These are phyloP conservation scores for Solanum raphanifolium DNA, from an alignment of 257 asterid species.

Conservation along the genomic window DNA sequence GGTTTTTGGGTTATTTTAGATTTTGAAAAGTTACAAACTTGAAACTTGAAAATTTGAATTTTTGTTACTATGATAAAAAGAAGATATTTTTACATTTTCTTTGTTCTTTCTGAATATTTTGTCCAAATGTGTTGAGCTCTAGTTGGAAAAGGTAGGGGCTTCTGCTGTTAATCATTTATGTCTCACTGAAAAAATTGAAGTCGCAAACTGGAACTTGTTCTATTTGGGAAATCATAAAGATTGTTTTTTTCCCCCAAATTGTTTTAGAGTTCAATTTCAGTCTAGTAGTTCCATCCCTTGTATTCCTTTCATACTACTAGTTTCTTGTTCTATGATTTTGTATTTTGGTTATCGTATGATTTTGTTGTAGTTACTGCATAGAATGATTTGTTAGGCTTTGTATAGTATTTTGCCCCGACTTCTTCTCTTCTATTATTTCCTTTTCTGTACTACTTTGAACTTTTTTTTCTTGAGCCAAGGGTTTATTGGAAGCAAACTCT, in stretches of 20 bases:
- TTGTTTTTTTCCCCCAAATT: background rate
- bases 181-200: background rate
- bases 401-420: background rate
- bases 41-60: background rate
- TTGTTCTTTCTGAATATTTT: background rate
- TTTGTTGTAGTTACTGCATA: background rate
- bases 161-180: background rate
- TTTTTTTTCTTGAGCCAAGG: background rate
- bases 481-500: background rate
- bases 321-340: background rate
- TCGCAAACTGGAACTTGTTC: background rate
- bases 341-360: background rate
- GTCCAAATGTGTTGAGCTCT: background rate
- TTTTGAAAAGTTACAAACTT: background rate
- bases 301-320: background rate
- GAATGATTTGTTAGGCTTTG: background rate
- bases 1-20: background rate
- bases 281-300: background rate
- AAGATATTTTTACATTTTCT: background rate
- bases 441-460: background rate
- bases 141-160: background rate
- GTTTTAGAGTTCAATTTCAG: background rate
- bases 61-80: background rate
- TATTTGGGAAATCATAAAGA: background rate
- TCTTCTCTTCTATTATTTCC: background rate